Evolutionary conservation across 371 early-diverging fungal species (phyloP).

Genomic region (Syncephalastrum monosporum): DNA sequence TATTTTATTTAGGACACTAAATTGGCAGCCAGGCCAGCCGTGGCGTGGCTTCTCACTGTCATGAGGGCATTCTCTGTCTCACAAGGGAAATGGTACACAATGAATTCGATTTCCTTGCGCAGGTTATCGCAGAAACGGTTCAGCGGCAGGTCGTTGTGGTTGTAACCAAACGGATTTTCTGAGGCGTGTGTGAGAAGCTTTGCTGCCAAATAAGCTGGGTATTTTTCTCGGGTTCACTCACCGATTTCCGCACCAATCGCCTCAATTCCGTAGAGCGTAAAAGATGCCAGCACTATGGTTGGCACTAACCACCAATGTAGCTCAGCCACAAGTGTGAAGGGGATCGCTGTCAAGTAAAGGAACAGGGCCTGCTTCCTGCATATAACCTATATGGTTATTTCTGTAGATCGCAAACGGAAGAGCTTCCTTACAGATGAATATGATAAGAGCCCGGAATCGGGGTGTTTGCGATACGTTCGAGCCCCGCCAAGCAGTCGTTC

Average conservation of each 20-base stretch:
- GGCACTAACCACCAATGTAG: slow-evolving; percentile 63
- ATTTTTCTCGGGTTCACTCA: slow-evolving; percentile 8
- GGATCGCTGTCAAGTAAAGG: slow-evolving; percentile 66
- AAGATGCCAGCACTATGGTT: slow-evolving; percentile 58
- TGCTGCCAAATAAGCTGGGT: slow-evolving; percentile 2
- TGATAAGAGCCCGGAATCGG: slow-evolving; percentile 81
- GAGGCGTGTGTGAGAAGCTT: slow-evolving; percentile 9
- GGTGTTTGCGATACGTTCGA: slow-evolving; percentile 76
- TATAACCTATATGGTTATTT: background rate
- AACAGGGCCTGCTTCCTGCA: slow-evolving; percentile 65
- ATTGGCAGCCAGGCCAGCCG: too few relatives aligned
- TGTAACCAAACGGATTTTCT: slow-evolving; percentile 74
- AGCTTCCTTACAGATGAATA: slow-evolving; percentile 60
- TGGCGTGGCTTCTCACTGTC: slow-evolving; percentile 2
- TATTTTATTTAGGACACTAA: too few relatives aligned
- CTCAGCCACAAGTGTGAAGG: slow-evolving; percentile 63
- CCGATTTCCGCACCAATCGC: slow-evolving; percentile 53
- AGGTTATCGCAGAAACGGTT: slow-evolving; percentile 42
- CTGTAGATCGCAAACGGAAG: background rate
- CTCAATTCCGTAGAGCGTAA: slow-evolving; percentile 76
- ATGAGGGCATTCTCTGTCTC: slow-evolving; percentile 22
- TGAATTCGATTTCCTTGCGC: slow-evolving; percentile 46
- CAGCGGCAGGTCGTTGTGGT: slow-evolving; percentile 48
- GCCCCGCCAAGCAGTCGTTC: slow-evolving; percentile 65
- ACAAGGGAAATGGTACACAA: slow-evolving; percentile 42